These are phyloP conservation scores for Aspergillus homomorphus DNA, from an alignment of 495 filamentous ascomycete species.

Conservation along the genomic window DNA sequence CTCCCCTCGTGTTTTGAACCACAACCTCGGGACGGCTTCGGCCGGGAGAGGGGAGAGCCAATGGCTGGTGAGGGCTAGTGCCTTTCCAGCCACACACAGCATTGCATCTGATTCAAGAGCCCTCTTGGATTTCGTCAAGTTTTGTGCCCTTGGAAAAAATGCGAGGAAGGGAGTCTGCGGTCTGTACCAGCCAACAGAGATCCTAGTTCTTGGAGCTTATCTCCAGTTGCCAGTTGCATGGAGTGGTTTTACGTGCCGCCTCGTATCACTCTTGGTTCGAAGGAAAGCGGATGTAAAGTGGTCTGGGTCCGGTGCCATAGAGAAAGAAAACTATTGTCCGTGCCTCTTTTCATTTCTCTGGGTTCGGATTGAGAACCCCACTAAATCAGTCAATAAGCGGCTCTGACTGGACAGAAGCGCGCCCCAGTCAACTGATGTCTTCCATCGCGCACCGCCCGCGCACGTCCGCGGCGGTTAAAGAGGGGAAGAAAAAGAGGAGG, in stretches of 20 bases:
- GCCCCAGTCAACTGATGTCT: background rate
- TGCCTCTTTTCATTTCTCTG: slow-evolving; percentile 1
- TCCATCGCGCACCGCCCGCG: background rate
- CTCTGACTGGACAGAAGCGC: background rate
- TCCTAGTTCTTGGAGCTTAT: background rate
- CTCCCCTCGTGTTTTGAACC: background rate
- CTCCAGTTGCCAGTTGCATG: background rate
- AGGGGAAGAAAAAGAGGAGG: background rate
- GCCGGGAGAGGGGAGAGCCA: background rate
- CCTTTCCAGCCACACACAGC: no score
- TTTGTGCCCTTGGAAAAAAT: no score
- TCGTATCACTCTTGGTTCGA: slow-evolving; percentile 2
- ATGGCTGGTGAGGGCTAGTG: background rate
- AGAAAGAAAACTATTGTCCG: background rate
- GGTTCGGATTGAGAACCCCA: background rate
- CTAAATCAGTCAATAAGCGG: background rate
- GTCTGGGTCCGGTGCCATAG: slow-evolving; percentile 6
- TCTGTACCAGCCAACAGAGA: no score
- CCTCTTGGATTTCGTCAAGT: no score
- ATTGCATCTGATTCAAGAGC: no score
- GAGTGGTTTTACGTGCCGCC: background rate
- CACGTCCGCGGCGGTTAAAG: background rate
- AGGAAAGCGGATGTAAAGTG: background rate
- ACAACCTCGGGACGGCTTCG: slow-evolving; percentile 1
- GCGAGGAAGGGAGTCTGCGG: background rate